These are phyloP conservation scores for Erodium maritimum DNA, from an alignment of 345 rosid species.

Conservation along the genomic window DNA sequence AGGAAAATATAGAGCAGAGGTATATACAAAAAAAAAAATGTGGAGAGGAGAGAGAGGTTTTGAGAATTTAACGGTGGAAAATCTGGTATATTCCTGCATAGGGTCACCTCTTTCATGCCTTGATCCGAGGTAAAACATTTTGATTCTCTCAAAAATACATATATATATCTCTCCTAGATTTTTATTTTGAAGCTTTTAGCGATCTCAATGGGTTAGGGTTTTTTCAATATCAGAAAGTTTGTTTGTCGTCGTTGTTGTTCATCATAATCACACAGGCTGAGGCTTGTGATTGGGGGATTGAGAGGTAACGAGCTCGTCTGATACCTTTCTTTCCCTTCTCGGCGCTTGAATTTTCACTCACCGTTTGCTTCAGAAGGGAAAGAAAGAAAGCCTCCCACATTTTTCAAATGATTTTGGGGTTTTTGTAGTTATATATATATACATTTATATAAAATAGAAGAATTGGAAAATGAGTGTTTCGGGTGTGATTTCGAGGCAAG, in stretches of 20 bases:
- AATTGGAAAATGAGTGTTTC: constrained; percentile 47
- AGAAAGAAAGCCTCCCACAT: constrained; percentile 19
- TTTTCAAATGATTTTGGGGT: no score
- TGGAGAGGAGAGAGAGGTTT: constrained; percentile 5
- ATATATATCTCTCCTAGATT: background rate
- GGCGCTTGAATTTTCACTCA: constrained; percentile 20
- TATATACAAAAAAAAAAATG: background rate
- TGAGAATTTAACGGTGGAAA: constrained; percentile 15
- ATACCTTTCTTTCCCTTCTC: constrained; percentile 62
- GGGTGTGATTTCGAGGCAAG: constrained; percentile 85
- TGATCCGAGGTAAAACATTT: constrained; percentile 15
- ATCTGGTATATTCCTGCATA: constrained; percentile 19
- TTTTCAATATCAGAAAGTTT: constrained; percentile 9
- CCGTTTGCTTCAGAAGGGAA: constrained; percentile 45
- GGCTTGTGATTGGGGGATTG: constrained; percentile 13
- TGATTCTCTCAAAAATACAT: background rate
- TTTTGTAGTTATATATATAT: background rate
- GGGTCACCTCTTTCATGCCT: constrained; percentile 20
- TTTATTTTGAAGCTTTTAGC: background rate
- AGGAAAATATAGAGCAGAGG: background rate
- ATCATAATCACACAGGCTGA: constrained; percentile 21
- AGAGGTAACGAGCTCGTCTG: constrained; percentile 13
- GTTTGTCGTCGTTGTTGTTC: background rate
- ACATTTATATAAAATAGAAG: no score
- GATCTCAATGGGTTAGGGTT: background rate